Conservation (phyloP, 2,329 filamentous ascomycete species). For the Penicillium sp. region DNA sequence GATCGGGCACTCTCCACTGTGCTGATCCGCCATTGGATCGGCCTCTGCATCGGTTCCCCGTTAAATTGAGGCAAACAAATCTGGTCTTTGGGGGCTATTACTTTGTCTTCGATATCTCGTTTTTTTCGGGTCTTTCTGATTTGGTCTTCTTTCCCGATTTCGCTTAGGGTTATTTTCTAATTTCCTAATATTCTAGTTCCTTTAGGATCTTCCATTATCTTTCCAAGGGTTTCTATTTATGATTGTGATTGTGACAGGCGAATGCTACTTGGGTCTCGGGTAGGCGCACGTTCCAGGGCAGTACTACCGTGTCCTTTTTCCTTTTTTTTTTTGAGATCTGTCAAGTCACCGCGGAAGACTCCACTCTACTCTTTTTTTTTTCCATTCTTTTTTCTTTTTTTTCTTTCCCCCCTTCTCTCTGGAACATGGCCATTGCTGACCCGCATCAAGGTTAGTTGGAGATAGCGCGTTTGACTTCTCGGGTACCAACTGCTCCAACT, state of each 20-base stretch:
- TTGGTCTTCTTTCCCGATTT: not conserved
- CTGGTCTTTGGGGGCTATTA: not conserved
- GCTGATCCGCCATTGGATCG: constrained; percentile 1
- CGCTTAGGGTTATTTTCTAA: too few species aligned
- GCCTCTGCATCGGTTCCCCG: constrained; percentile 15
- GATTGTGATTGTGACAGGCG: not conserved
- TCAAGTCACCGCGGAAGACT: not conserved
- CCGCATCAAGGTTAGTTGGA: constrained; percentile 16
- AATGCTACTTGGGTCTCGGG: constrained; percentile 7
- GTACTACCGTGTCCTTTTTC: constrained; percentile 17
- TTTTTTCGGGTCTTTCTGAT: not conserved
- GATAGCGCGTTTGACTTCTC: constrained; percentile 12
- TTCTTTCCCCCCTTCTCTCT: not conserved
- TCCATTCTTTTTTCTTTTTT: not conserved
- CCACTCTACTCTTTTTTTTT: not conserved
- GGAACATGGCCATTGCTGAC: constrained; percentile 11
- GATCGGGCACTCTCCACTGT: not conserved
- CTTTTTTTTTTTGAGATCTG: not conserved
- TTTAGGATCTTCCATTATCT: too few species aligned
- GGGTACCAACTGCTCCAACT: constrained; percentile 12
- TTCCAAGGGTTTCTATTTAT: not conserved
- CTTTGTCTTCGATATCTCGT: not conserved
- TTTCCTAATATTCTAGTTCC: too few species aligned
- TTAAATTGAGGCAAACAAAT: constrained; percentile 15
- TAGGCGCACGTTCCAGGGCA: constrained; percentile 2